Base-by-base conservation (phyloP, 192 early-diverging fungal species). In the Diversispora epigaea region DNA sequence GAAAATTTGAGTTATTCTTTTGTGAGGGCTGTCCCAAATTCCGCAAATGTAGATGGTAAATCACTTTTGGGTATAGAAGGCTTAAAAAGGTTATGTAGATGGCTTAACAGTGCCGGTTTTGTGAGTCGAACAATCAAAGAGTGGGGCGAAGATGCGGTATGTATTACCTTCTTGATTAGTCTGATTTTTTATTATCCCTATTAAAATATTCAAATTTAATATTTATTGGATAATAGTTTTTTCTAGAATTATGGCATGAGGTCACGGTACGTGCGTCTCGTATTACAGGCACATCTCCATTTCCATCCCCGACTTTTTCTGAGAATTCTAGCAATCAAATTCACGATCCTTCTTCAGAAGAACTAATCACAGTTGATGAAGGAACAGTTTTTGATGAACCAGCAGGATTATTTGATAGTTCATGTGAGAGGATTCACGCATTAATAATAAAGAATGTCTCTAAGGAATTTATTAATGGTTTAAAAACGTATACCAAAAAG, bases 71-170 rank as follows among this genome's bases (percentile, higher is more conserved):
- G 78, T 7, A 67, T 84, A 7, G 79, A 81, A 40, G 85, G 81
- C 0, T 78, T 88, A n/a, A 75, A 79, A 17, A 78, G 80, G 39
- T 69, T 88, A 43, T 88, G 80, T 64, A 73, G 83, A 10, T 88
- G 87, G 87, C 80, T 83, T 77, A 77, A 79, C 12, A 85, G 84
- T 70, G 81, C 82, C 1, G 73, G 81, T 6, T 82, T 76, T n/a
- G 52, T 88, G 10, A 67, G 75, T 17, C 79, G 80, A 43, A 76
- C 76, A 1, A 73, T 88, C 4, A 79, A 78, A 52, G 83, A 85
- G 43, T 86, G 85, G 87, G 80, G 78, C 12, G 87, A 88, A 67
- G 84, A 88, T 69, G 77, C 80, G 50, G 87, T 88, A 85, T 72
- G 76, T 76, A 32, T 22, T 68, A 58, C 40, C 44, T 32, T 12